Conservation (phyloP, 1,139 yeast genomes). For the Schizosaccharomyces versatilis region DNA sequence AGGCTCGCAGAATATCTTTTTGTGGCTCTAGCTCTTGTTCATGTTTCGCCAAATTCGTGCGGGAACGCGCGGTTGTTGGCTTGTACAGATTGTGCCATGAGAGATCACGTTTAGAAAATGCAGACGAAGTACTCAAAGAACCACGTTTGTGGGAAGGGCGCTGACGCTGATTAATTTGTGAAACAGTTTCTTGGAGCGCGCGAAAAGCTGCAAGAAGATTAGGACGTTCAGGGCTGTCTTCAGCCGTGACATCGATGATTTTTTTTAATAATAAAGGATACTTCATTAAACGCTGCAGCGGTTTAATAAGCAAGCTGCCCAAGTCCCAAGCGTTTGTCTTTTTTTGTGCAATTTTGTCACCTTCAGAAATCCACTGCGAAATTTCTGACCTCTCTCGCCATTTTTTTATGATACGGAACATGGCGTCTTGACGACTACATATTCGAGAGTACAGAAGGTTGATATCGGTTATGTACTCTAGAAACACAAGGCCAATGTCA, state of each 20-base stretch:
- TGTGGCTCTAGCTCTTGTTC: neutral
- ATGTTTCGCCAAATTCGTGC: neutral
- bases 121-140: neutral
- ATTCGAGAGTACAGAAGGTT: constrained; percentile 9
- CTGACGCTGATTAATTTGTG: neutral
- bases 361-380: constrained; percentile 18
- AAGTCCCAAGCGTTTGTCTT: constrained; percentile 24
- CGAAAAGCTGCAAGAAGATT: neutral
- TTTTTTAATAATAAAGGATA: constrained; percentile 21
- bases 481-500: constrained; percentile 6
- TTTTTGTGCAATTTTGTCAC: constrained; percentile 15
- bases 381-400: constrained; percentile 14
- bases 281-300: constrained; percentile 24
- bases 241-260: neutral
- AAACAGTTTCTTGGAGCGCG: neutral
- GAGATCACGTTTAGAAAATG: neutral
- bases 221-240: neutral
- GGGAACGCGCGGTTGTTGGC: neutral
- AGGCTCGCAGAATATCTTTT: neutral
- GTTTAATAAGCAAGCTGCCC: constrained; percentile 24
- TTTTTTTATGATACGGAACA: constrained; percentile 5
- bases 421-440: constrained; percentile 8
- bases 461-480: constrained; percentile 5
- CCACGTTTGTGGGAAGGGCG: constrained; percentile 1
- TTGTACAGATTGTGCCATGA: neutral